These are phyloP conservation scores for Tolypocladium cylindrosporum DNA, from an alignment of 2,329 filamentous ascomycete species.

Conservation along the genomic window DNA sequence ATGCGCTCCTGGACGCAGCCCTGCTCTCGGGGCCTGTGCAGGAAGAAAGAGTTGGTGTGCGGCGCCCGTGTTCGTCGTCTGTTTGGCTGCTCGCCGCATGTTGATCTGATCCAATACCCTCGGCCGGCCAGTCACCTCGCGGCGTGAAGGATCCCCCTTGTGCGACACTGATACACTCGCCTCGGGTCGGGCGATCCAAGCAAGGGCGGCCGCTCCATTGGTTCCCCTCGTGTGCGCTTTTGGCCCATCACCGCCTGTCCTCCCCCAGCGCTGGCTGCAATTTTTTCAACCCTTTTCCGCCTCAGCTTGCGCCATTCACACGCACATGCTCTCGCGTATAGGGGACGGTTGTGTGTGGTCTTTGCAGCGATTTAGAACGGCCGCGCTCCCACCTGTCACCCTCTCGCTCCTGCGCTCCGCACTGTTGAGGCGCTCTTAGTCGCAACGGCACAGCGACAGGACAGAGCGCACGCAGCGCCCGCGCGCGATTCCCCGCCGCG, in stretches of 20 bases:
- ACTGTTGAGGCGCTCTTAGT: neutral
- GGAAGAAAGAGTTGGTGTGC: neutral
- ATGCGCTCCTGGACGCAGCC: neutral
- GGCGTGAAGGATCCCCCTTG: constrained; percentile 1
- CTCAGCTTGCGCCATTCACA: neutral
- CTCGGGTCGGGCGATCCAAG: constrained; percentile 5
- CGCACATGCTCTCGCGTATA: neutral
- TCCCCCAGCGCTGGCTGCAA: neutral
- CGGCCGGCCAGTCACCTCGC: neutral
- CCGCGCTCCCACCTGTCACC: neutral
- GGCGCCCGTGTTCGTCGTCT: neutral
- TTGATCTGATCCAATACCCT: neutral
- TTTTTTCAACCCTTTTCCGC: neutral
- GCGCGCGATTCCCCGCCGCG: neutral
- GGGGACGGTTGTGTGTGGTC: neutral
- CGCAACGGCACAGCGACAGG: neutral
- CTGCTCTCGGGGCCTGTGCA: neutral
- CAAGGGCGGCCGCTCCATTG: constrained; percentile 8
- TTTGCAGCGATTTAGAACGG: neutral
- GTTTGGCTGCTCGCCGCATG: neutral
- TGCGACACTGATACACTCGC: constrained; percentile 4
- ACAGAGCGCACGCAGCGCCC: neutral
- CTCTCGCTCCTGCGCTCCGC: too few relatives aligned
- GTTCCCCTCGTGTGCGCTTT: constrained; percentile 1
- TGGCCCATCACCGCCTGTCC: constrained; percentile 7